Percentiles rank a stretch among this genome's conserved stretches.
phyloP scores from a whole-genome alignment of 805 yeast genomes.

The Cyberlindnera veronae region DNA sequence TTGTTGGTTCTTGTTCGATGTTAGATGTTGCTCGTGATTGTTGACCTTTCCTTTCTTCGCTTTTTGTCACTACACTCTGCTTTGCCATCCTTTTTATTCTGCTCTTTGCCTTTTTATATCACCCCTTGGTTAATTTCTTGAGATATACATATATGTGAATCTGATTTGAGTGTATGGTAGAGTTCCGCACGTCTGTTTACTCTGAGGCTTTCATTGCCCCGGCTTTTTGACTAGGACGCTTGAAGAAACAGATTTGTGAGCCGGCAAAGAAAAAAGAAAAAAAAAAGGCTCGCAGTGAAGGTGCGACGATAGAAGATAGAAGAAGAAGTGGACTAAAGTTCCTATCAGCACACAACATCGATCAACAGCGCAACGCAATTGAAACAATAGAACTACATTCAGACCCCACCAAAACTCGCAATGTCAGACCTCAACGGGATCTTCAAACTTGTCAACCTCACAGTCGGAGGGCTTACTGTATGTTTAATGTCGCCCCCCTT shows the following conservation, averaged over 20 bases:
- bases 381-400: neutral
- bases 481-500: constrained; percentile 9
- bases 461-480: constrained; percentile 42
- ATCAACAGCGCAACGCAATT: neutral
- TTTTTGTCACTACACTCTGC: constrained; percentile 5
- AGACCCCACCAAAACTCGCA: neutral
- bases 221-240: too few relatives aligned
- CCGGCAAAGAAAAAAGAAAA: too few relatives aligned
- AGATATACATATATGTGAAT: constrained; percentile 16
- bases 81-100: constrained; percentile 10
- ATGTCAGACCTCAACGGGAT: constrained; percentile 28
- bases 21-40: constrained; percentile 1
- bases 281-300: too few relatives aligned
- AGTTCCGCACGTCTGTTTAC: too few relatives aligned
- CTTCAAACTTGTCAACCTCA: constrained; percentile 44
- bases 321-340: too few relatives aligned
- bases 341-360: neutral
- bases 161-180: too few relatives aligned
- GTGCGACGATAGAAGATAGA: too few relatives aligned
- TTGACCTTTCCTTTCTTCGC: constrained; percentile 5
- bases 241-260: too few relatives aligned
- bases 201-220: too few relatives aligned
- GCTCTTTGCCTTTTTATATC: constrained; percentile 6
- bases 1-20: neutral
- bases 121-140: constrained; percentile 9